phyloP scores from a whole-genome alignment of 2,329 filamentous ascomycete genomes.

The Fusarium drepaniforme region DNA sequence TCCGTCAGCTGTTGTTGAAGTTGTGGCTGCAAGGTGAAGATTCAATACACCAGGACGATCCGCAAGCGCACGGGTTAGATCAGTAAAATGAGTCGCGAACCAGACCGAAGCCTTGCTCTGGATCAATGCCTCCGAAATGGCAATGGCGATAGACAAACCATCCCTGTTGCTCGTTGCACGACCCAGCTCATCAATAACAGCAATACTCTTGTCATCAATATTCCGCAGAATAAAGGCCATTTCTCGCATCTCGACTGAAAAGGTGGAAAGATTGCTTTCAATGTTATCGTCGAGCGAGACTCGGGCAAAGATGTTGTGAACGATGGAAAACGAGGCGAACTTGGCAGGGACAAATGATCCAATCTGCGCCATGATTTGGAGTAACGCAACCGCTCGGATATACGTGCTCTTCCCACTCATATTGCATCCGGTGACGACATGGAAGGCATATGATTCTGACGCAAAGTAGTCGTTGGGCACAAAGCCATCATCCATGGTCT shows the following conservation, averaged over 20 bases:
- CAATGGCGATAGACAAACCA: slow-evolving; percentile 88
- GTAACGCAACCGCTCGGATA: slow-evolving; percentile 85
- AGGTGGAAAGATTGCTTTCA: slow-evolving; percentile 92
- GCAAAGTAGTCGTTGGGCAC: slow-evolving; percentile 94
- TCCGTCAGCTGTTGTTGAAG: slow-evolving; percentile 62
- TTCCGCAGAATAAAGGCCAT: slow-evolving; percentile 93
- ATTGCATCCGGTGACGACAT: slow-evolving; percentile 95
- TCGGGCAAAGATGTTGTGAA: slow-evolving; percentile 87
- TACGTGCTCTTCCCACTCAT: slow-evolving; percentile 99
- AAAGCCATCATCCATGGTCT: slow-evolving; percentile 75
- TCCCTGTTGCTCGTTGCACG: slow-evolving; percentile 91
- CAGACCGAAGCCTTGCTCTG: slow-evolving; percentile 84
- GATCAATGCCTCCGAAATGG: slow-evolving; percentile 89
- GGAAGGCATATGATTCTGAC: slow-evolving; percentile 83
- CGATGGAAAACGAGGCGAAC: slow-evolving; percentile 84
- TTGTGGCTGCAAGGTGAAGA: slow-evolving; percentile 82
- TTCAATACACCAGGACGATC: slow-evolving; percentile 85
- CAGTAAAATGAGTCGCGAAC: slow-evolving; percentile 94
- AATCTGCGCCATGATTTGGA: slow-evolving; percentile 94
- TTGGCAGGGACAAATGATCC: slow-evolving; percentile 90
- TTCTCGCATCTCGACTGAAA: slow-evolving; percentile 95
- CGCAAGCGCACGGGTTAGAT: slow-evolving; percentile 81
- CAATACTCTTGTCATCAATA: slow-evolving; percentile 80
- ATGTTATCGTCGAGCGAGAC: slow-evolving; percentile 89
- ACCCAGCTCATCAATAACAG: slow-evolving; percentile 92